These are phyloP conservation scores for Curvularia sp. DNA, from an alignment of 2,329 filamentous ascomycete species.

Conservation along the genomic window DNA sequence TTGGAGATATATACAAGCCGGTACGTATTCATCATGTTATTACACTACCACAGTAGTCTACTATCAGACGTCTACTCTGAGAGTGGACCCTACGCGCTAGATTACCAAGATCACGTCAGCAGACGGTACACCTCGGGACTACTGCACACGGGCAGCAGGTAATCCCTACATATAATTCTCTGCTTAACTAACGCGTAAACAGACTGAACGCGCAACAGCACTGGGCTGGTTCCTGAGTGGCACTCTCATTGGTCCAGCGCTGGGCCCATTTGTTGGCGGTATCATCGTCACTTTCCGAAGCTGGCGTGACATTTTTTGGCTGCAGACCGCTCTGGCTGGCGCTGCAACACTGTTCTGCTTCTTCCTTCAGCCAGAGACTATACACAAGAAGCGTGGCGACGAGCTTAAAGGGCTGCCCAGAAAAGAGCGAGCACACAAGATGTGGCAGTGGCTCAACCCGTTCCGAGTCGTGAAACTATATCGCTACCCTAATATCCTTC, in stretches of 20 bases:
- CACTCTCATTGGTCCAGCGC: conserved; percentile 70
- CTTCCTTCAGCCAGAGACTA: conserved; percentile 76
- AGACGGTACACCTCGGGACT: conserved; percentile 4
- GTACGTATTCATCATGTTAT: conserved; percentile 24
- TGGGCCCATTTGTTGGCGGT: conserved; percentile 72
- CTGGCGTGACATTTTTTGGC: conserved; percentile 80
- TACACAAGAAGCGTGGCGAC: conserved; percentile 67
- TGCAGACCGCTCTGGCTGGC: conserved; percentile 73
- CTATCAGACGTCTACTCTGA: neutral
- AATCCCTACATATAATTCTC: conserved; percentile 8
- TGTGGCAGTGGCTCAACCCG: conserved; percentile 72
- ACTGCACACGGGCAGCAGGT: conserved; percentile 13
- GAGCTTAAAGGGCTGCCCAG: conserved; percentile 66
- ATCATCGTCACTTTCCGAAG: conserved; percentile 76
- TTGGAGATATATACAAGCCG: conserved; percentile 64
- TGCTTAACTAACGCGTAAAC: conserved; percentile 54
- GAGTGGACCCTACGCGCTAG: neutral
- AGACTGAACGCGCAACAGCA: conserved; percentile 73
- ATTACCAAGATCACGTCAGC: neutral
- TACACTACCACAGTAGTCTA: neutral
- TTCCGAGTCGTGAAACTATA: conserved; percentile 69
- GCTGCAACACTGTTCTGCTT: conserved; percentile 66
- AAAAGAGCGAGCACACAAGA: conserved; percentile 59
- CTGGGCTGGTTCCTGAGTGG: conserved; percentile 76
- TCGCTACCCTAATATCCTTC: conserved; percentile 72